Evolutionary conservation across 495 filamentous ascomycete species (phyloP).

Genomic region (Xylaria scruposa): DNA sequence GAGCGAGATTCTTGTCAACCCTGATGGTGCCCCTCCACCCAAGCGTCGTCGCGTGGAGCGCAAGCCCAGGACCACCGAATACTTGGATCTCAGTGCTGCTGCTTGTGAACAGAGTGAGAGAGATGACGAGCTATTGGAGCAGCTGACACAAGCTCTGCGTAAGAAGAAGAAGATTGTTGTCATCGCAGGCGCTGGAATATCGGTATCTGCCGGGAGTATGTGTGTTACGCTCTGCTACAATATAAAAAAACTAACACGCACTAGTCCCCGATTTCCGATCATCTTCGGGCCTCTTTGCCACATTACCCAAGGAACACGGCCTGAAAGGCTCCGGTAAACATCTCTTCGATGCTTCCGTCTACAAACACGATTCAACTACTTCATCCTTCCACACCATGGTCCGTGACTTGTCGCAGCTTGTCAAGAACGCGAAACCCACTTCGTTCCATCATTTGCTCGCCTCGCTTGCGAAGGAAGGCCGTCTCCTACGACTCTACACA

Average conservation of each 20-base stretch:
- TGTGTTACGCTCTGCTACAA: slow-evolving; percentile 34
- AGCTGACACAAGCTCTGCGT: slow-evolving; percentile 76
- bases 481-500: slow-evolving; percentile 89
- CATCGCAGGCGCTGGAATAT: slow-evolving; percentile 95
- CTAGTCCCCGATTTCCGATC: slow-evolving; percentile 97
- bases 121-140: slow-evolving; percentile 61
- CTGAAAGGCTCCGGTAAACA: slow-evolving; percentile 93
- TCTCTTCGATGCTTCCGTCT: slow-evolving; percentile 96
- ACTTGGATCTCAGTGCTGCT: slow-evolving; percentile 68
- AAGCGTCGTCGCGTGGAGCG: slow-evolving; percentile 76
- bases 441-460: slow-evolving; percentile 94
- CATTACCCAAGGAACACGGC: slow-evolving; percentile 81
- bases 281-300: slow-evolving; percentile 82
- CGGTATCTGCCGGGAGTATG: slow-evolving; percentile 93
- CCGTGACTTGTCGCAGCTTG: slow-evolving; percentile 78
- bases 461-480: slow-evolving; percentile 84
- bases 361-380: slow-evolving; percentile 86
- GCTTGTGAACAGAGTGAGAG: slow-evolving; percentile 53
- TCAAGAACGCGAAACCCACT: slow-evolving; percentile 78
- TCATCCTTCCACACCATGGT: slow-evolving; percentile 95
- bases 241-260: slow-evolving; percentile 31
- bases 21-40: slow-evolving; percentile 68
- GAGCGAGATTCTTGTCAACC: slow-evolving; percentile 58
- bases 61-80: slow-evolving; percentile 76
- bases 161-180: slow-evolving; percentile 95